Evolutionary conservation across 2,329 filamentous ascomycete genomes (phyloP).

Genomic region (Tolypocladium tundrense): DNA sequence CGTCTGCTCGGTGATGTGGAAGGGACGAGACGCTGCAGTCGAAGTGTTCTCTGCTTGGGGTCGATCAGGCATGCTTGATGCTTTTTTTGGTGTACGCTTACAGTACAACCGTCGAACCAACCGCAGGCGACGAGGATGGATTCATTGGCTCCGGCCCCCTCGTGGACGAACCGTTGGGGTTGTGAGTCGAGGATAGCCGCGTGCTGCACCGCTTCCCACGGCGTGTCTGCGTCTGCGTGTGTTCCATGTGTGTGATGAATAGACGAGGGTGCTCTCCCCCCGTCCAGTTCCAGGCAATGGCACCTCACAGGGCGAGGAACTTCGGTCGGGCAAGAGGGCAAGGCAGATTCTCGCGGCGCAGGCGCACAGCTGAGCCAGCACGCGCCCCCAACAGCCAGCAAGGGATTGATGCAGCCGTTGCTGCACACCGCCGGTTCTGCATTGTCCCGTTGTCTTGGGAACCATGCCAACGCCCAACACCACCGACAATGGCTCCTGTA

Average conservation of each 20-base stretch:
- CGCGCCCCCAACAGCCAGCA: not conserved
- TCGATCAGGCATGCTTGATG: not conserved
- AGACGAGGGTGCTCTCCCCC: not conserved
- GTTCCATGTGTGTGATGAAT: not conserved
- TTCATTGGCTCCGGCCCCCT: not conserved
- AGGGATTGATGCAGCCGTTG: not conserved
- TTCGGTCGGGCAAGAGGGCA: not conserved
- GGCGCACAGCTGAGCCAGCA: not conserved
- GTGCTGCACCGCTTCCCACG: not conserved
- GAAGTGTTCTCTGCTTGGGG: not conserved
- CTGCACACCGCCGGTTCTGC: not conserved
- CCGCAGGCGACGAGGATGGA: not conserved
- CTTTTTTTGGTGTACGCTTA: not conserved
- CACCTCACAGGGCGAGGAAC: not conserved
- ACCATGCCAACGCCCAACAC: not conserved
- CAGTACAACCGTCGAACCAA: not conserved
- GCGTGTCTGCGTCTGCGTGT: not conserved
- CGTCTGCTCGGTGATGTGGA: not conserved
- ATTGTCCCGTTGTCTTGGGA: not conserved
- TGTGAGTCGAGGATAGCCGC: not conserved
- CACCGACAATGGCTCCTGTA: not conserved
- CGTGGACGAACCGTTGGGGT: not conserved
- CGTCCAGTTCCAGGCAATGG: not conserved
- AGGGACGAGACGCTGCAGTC: not conserved
- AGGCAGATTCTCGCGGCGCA: not conserved